Evolutionary conservation across 2,329 filamentous ascomycete genomes (phyloP).

Genomic region (Raffaelea ambrosiae): DNA sequence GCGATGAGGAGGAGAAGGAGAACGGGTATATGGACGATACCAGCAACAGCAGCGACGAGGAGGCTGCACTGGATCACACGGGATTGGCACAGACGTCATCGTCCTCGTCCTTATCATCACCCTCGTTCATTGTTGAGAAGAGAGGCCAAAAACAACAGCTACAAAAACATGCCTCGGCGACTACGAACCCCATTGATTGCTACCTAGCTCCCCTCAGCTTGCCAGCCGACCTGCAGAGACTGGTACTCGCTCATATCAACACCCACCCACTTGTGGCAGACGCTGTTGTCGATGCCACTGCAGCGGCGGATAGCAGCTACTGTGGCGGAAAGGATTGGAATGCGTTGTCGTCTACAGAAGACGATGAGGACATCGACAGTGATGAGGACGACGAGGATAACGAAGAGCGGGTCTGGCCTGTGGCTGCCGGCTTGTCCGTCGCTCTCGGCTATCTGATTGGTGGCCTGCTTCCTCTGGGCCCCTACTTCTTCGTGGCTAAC

Average conservation of each 20-base stretch:
- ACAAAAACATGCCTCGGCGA: not conserved
- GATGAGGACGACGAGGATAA: conserved; percentile 4
- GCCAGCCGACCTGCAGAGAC: conserved; percentile 12
- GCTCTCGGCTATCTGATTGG: conserved; percentile 21
- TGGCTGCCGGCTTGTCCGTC: conserved; percentile 18
- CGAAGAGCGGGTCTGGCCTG: conserved; percentile 11
- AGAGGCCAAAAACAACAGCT: not conserved
- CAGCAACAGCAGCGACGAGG: too few relatives aligned
- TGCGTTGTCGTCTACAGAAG: too few relatives aligned
- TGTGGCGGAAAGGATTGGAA: too few relatives aligned
- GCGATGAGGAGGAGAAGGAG: conserved; percentile 12
- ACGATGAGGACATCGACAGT: not conserved
- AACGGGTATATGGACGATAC: too few relatives aligned
- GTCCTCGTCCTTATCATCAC: not conserved
- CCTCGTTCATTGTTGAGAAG: not conserved
- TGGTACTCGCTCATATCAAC: conserved; percentile 11
- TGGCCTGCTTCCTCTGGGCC: conserved; percentile 21
- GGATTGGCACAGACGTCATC: not conserved
- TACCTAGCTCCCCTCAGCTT: conserved; percentile 15
- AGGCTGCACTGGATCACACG: not conserved
- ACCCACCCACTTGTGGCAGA: conserved; percentile 3
- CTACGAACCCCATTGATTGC: not conserved
- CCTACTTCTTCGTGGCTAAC: conserved; percentile 19
- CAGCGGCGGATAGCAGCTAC: not conserved
- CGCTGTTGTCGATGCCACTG: not conserved